phyloP scores from a whole-genome alignment of 2,329 filamentous ascomycete genomes.

The Fusarium pseudoanthophilum region DNA sequence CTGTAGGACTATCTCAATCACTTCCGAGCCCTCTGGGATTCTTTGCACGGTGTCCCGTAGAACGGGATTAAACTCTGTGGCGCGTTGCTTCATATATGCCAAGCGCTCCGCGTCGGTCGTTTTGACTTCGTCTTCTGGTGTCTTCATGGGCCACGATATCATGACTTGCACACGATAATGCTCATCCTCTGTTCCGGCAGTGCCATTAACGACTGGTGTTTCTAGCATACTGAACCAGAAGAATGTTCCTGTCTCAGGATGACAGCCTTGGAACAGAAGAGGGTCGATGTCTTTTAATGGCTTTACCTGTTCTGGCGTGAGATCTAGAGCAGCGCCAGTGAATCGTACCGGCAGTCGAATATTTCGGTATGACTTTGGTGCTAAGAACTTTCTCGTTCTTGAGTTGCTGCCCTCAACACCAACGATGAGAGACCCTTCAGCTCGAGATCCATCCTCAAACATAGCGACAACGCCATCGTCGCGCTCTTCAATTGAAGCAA shows the following conservation, averaged over 20 bases:
- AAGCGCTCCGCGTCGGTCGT: background rate
- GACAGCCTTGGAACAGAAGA: slow-evolving; percentile 6
- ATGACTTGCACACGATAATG: slow-evolving; percentile 4
- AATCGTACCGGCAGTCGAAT: background rate
- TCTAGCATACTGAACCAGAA: slow-evolving; percentile 9
- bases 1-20: slow-evolving; percentile 1
- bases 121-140: slow-evolving; percentile 7
- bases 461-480: background rate
- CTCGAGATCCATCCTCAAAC: background rate
- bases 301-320: slow-evolving; percentile 11
- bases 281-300: slow-evolving; percentile 5
- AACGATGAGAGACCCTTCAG: background rate
- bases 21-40: slow-evolving; percentile 1
- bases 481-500: background rate
- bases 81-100: slow-evolving; percentile 9
- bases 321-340: slow-evolving; percentile 1
- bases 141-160: slow-evolving; percentile 9
- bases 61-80: slow-evolving; percentile 1
- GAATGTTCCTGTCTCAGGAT: background rate
- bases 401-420: slow-evolving; percentile 17
- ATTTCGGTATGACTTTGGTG: background rate
- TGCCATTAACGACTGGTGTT: background rate
- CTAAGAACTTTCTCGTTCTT: background rate
- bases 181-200: background rate
- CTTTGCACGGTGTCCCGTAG: background rate